phyloP scores from a whole-genome alignment of 441 rosid species.

The Manihot esculenta region DNA sequence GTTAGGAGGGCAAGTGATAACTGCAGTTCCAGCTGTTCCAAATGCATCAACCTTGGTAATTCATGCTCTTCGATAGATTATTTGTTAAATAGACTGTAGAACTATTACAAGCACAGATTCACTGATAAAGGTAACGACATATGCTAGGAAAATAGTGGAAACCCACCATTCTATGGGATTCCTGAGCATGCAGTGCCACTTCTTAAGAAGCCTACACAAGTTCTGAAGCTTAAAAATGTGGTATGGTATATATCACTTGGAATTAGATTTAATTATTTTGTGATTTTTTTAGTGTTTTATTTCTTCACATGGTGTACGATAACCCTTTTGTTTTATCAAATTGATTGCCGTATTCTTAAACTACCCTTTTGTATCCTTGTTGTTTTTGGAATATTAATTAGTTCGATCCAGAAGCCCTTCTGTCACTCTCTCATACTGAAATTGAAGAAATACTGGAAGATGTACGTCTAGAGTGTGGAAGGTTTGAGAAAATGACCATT shows the following conservation, averaged over 20 bases:
- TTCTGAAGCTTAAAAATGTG: conserved; percentile 81
- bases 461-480: conserved; percentile 79
- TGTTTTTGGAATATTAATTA: conserved; percentile 30
- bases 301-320: not conserved
- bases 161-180: conserved; percentile 48
- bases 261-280: not conserved
- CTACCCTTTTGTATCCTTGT: not conserved
- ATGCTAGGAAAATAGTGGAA: conserved; percentile 50
- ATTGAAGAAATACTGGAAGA: conserved; percentile 83
- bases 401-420: conserved; percentile 58
- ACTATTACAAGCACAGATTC: conserved; percentile 5
- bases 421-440: conserved; percentile 53
- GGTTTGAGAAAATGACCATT: conserved; percentile 44
- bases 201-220: conserved; percentile 67
- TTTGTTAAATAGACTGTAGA: conserved; percentile 16
- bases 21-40: conserved; percentile 70
- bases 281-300: conserved; percentile 5
- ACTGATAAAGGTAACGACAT: conserved; percentile 30
- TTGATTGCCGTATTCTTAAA: conserved; percentile 9
- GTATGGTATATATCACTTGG: conserved; percentile 36
- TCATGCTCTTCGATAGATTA: conserved; percentile 8
- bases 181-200: conserved; percentile 82
- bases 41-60: conserved; percentile 50
- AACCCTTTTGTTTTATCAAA: not conserved
- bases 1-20: conserved; percentile 79